These are phyloP conservation scores for Fusarium nematophilum DNA, from an alignment of 2,329 filamentous ascomycete species.

Conservation along the genomic window DNA sequence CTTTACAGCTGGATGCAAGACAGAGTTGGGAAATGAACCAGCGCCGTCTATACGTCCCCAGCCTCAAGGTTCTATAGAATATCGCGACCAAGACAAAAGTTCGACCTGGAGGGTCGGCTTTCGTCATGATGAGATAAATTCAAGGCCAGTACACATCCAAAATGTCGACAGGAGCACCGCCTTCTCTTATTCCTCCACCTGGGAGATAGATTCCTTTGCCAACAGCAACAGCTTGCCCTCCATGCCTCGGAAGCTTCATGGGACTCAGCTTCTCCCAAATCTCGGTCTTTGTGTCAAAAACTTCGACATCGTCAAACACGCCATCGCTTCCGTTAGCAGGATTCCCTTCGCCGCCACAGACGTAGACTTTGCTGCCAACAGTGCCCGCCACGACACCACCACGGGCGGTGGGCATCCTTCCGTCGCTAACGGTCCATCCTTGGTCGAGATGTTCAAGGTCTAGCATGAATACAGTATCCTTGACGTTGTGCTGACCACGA, in stretches of 20 bases:
- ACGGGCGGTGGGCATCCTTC: conserved; percentile 51
- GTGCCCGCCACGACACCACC: conserved; percentile 48
- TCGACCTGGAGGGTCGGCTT: no score
- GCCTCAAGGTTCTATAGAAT: no score
- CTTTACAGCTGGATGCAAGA: no score
- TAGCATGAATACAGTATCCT: conserved; percentile 50
- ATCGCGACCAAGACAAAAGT: no score
- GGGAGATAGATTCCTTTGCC: conserved; percentile 48
- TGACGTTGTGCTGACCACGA: conserved; percentile 45
- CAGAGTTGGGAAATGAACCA: no score
- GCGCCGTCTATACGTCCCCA: no score
- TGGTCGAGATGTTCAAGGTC: conserved; percentile 42
- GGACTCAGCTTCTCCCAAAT: conserved; percentile 41
- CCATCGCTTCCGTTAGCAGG: conserved; percentile 16
- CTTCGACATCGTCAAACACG: conserved; percentile 46
- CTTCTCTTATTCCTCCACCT: conserved; percentile 46
- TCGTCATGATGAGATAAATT: no score
- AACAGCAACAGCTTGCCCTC: conserved; percentile 45
- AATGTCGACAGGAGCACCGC: conserved; percentile 27
- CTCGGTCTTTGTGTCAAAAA: conserved; percentile 44
- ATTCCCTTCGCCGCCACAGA: conserved; percentile 54
- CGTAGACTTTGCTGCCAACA: conserved; percentile 46
- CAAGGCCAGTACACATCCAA: conserved; percentile 32
- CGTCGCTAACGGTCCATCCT: conserved; percentile 44
- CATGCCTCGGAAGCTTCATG: conserved; percentile 51